These are phyloP conservation scores for Ceratobasidium sp. DNA, from an alignment of 1,284 basidiomycete species.

Conservation along the genomic window DNA sequence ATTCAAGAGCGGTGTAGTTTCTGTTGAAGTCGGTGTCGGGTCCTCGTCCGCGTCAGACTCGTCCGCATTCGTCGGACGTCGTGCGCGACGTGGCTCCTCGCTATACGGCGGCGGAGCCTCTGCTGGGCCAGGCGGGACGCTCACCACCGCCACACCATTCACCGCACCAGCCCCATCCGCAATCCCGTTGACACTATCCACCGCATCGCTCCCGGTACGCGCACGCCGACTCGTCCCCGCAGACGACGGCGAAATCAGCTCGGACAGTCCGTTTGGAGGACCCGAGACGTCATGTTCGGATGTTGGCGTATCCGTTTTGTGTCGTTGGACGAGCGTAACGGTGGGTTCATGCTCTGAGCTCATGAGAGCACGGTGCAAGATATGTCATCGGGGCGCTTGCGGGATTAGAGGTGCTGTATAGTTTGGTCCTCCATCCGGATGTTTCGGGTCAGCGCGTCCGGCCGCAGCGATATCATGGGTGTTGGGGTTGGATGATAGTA, in stretches of 20 bases:
- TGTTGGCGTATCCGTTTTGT: conserved; percentile 40
- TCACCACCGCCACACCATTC: not conserved
- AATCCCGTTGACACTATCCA: not conserved
- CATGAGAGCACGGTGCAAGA: conserved; percentile 32
- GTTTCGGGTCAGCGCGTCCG: no score
- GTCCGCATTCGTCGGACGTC: conserved; percentile 22
- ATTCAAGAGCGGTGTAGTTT: conserved; percentile 24
- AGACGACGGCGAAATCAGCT: not conserved
- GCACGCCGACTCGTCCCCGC: not conserved
- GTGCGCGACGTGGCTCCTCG: conserved; percentile 36
- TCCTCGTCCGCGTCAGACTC: conserved; percentile 18
- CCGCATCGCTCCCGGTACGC: not conserved
- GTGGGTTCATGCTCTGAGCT: conserved; percentile 35
- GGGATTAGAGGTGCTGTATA: not conserved
- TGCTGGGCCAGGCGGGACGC: not conserved
- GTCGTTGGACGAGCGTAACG: conserved; percentile 9
- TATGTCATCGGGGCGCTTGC: conserved; percentile 12
- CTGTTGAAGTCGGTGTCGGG: conserved; percentile 10
- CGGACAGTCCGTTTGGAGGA: conserved; percentile 14
- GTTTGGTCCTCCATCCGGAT: not conserved
- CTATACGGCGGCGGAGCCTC: conserved; percentile 39
- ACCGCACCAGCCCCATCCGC: not conserved
- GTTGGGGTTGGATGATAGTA: not conserved
- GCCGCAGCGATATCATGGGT: not conserved
- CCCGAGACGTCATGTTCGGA: not conserved